phyloP scores from a whole-genome alignment of 83 land plant genomes.

The Diphasiastrum complanatum region DNA sequence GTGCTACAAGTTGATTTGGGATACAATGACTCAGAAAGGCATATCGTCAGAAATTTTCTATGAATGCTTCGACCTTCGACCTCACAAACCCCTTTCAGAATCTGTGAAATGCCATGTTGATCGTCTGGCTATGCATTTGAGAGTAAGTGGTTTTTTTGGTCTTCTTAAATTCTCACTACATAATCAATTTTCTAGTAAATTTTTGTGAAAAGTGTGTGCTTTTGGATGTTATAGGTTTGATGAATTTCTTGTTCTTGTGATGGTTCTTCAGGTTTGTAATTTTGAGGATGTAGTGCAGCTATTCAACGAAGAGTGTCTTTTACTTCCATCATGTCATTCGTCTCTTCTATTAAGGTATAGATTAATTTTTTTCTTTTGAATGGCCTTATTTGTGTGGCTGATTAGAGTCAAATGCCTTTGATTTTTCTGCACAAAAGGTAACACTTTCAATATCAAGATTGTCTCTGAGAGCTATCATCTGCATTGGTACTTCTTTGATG shows the following conservation, averaged over 20 bases:
- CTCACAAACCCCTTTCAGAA: slow-evolving; percentile 37
- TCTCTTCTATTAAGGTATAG: slow-evolving; percentile 52
- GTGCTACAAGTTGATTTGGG: slow-evolving; percentile 89
- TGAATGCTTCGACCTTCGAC: slow-evolving; percentile 50
- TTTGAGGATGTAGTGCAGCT: slow-evolving; percentile 41
- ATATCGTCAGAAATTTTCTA: slow-evolving; percentile 52
- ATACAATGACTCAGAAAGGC: slow-evolving; percentile 34
- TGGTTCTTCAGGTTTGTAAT: slow-evolving; percentile 30
- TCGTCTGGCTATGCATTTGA: slow-evolving; percentile 33
- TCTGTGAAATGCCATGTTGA: slow-evolving; percentile 42
- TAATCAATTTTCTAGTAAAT: neutral
- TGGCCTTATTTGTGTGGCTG: neutral
- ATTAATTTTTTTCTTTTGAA: neutral
- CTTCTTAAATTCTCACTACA: neutral
- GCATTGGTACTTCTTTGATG: neutral
- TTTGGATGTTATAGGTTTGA: neutral
- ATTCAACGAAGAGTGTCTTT: slow-evolving; percentile 29
- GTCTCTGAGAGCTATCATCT: neutral
- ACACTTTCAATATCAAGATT: no score
- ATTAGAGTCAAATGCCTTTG: neutral
- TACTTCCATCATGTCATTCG: slow-evolving; percentile 37
- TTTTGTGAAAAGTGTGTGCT: neutral
- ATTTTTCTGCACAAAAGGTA: no score
- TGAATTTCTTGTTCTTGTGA: neutral
- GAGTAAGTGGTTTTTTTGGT: slow-evolving; percentile 27